These are phyloP conservation scores for Seiridium unicorne DNA, from an alignment of 2,329 filamentous ascomycete genomes.

Conservation along the genomic window DNA sequence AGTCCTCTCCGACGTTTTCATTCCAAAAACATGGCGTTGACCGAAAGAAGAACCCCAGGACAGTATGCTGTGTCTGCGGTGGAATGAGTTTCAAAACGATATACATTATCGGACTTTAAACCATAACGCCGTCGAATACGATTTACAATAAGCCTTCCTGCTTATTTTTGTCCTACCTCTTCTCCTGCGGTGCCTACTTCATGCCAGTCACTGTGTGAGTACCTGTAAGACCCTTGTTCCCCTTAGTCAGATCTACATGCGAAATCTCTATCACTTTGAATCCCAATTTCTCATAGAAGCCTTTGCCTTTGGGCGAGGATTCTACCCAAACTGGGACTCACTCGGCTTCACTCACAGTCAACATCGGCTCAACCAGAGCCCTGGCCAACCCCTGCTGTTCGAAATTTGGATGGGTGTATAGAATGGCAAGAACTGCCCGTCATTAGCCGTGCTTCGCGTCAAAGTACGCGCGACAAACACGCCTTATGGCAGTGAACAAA, in stretches of 20 bases:
- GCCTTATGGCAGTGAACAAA: no score
- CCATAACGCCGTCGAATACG: no score
- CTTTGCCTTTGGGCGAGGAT: background rate
- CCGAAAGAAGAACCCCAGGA: no score
- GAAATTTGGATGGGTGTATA: background rate
- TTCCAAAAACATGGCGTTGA: no score
- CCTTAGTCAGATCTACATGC: background rate
- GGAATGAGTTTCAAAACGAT: no score
- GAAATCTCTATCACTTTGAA: background rate
- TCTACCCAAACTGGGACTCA: background rate
- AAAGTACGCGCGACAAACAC: no score
- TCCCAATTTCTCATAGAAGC: background rate
- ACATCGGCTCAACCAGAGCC: background rate
- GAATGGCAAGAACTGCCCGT: background rate
- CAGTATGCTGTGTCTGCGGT: no score
- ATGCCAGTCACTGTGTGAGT: background rate
- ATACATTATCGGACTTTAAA: no score
- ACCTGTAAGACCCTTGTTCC: background rate
- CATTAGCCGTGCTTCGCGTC: no score
- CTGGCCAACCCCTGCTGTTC: background rate
- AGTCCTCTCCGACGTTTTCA: no score
- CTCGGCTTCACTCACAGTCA: background rate
- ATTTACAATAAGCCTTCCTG: no score
- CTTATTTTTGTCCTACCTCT: no score
- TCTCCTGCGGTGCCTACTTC: background rate